Conservation (phyloP, 345 rosid species). For the Trapa incisa region DNA sequence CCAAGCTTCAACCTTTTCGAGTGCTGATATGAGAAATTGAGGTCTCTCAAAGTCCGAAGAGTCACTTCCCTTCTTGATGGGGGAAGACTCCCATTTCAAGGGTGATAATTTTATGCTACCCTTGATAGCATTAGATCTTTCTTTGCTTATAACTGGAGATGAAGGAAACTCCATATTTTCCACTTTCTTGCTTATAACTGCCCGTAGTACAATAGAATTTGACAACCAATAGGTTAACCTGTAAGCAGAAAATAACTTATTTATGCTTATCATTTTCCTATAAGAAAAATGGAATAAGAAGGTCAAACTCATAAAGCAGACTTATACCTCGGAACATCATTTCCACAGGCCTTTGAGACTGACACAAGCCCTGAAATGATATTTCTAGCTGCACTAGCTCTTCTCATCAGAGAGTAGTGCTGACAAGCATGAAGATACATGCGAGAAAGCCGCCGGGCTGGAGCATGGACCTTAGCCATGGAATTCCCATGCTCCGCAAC, state of each 20-base stretch:
- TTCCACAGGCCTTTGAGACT: slow-evolving; percentile 91
- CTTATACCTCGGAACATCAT: slow-evolving; percentile 81
- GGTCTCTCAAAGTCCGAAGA: slow-evolving; percentile 54
- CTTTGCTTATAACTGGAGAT: slow-evolving; percentile 22
- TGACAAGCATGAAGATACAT: slow-evolving; percentile 60
- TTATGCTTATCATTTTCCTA: background rate
- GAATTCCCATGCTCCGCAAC: slow-evolving; percentile 91
- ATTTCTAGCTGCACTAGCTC: slow-evolving; percentile 74
- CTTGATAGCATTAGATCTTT: slow-evolving; percentile 24
- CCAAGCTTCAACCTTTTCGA: slow-evolving; percentile 90
- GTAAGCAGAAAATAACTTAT: slow-evolving; percentile 1
- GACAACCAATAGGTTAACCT: slow-evolving; percentile 96
- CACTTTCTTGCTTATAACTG: slow-evolving; percentile 41
- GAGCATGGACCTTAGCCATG: slow-evolving; percentile 82
- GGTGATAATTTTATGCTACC: slow-evolving; percentile 26
- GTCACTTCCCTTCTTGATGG: slow-evolving; percentile 24
- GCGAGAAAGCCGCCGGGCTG: slow-evolving; percentile 88
- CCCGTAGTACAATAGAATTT: slow-evolving; percentile 63
- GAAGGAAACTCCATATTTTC: slow-evolving; percentile 22
- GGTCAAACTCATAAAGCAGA: background rate
- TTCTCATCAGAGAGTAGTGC: slow-evolving; percentile 38
- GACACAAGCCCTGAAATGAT: slow-evolving; percentile 65
- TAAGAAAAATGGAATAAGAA: background rate
- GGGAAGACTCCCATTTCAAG: slow-evolving; percentile 49
- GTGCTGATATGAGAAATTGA: slow-evolving; percentile 35